Percentiles rank a stretch among this genome's conserved stretches.
Conservation (phyloP, 148 eudicot species). For the Camellia lanceoleosa region DNA sequence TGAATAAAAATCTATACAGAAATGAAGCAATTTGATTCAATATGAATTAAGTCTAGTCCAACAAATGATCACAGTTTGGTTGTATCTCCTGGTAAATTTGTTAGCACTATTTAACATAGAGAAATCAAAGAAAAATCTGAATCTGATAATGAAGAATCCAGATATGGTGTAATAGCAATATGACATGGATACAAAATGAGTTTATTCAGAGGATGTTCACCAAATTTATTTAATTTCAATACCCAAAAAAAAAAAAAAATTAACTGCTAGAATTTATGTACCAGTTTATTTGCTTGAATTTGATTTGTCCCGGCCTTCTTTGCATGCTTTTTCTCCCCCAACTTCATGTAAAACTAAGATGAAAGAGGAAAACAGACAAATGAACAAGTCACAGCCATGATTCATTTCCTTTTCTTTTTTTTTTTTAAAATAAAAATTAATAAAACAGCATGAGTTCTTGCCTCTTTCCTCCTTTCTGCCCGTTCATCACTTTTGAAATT, state of each 20-base stretch:
- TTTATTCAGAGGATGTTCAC: background rate
- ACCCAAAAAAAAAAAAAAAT: background rate
- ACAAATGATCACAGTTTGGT: background rate
- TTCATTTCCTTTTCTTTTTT: background rate
- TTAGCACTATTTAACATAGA: background rate
- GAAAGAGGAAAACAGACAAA: background rate
- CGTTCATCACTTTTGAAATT: constrained; percentile 30
- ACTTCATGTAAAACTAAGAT: constrained; percentile 26
- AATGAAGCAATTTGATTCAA: background rate
- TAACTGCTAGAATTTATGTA: background rate
- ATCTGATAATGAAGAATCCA: background rate
- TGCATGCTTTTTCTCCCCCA: constrained; percentile 32
- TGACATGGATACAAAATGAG: background rate
- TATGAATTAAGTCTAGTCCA: background rate
- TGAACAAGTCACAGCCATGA: background rate
- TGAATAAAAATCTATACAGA: background rate
- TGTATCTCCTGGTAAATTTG: background rate
- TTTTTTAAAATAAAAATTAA: background rate
- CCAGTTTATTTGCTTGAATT: constrained; percentile 26
- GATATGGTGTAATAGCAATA: background rate
- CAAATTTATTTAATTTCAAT: background rate
- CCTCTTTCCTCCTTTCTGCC: constrained; percentile 48
- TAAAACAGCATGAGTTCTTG: constrained; percentile 12
- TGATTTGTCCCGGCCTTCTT: constrained; percentile 31
- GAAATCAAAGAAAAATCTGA: background rate